Percentiles rank a stretch among this genome's conserved stretches.
These are phyloP conservation scores for Sporisorium graminicola DNA, from an alignment of 1,284 basidiomycete genomes.

Conservation along the genomic window DNA sequence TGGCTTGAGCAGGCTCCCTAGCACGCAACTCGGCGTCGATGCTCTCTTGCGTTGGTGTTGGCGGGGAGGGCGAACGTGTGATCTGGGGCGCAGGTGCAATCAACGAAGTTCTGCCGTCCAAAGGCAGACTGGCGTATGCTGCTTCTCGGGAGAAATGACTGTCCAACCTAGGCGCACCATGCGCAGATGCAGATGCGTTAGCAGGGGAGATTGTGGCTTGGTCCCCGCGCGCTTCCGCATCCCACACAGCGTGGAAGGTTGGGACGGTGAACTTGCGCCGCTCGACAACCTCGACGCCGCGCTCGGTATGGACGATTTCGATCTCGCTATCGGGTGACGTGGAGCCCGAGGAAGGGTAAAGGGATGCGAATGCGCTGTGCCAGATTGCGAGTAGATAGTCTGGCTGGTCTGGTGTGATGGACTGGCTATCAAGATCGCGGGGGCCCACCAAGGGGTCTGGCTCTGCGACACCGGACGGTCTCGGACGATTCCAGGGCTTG, in stretches of 20 bases:
- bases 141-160: constrained; percentile 72
- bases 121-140: constrained; percentile 82
- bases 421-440: constrained; percentile 69
- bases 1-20: constrained; percentile 6
- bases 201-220: neutral
- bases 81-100: constrained; percentile 75
- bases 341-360: constrained; percentile 76
- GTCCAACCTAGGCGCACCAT: too few relatives aligned
- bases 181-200: neutral
- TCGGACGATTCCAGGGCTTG: constrained; percentile 84
- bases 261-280: constrained; percentile 76
- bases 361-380: constrained; percentile 88
- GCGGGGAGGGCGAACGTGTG: constrained; percentile 53
- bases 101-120: constrained; percentile 86
- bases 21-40: constrained; percentile 31
- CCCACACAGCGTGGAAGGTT: constrained; percentile 81
- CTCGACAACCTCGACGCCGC: constrained; percentile 70
- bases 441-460: constrained; percentile 63
- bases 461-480: constrained; percentile 53
- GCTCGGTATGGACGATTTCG: constrained; percentile 54
- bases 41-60: constrained; percentile 40
- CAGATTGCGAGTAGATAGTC: constrained; percentile 89
- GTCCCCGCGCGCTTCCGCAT: constrained; percentile 69
- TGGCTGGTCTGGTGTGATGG: constrained; percentile 52
- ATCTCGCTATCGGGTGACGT: constrained; percentile 53